A percentile compares a stretch with the other conserved stretches of the same genome.
phyloP scores from a whole-genome alignment of 2,329 filamentous ascomycete species.

The Pseudogymnoascus sp. region DNA sequence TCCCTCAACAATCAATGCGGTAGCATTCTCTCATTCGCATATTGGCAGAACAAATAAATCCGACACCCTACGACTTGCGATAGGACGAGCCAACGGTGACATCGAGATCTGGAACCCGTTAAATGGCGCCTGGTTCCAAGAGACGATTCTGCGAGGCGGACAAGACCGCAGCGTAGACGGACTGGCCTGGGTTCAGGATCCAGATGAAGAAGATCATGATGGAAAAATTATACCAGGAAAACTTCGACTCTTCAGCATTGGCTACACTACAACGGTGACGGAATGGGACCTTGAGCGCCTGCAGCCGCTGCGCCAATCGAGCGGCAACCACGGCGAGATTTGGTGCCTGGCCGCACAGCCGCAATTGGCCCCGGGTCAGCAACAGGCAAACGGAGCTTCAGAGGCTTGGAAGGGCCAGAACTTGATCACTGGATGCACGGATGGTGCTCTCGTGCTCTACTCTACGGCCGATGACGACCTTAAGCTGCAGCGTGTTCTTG shows the following conservation, averaged over 20 bases:
- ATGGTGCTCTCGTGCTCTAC: slow-evolving; percentile 81
- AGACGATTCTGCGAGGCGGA: slow-evolving; percentile 75
- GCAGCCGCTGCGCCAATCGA: slow-evolving; percentile 69
- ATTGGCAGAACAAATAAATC: slow-evolving; percentile 43
- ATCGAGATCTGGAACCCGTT: slow-evolving; percentile 97
- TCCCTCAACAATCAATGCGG: slow-evolving; percentile 83
- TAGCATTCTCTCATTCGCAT: slow-evolving; percentile 80
- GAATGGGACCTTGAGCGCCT: slow-evolving; percentile 89
- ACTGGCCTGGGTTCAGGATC: slow-evolving; percentile 83
- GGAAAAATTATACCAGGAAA: slow-evolving; percentile 59
- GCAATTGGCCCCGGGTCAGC: slow-evolving; percentile 19
- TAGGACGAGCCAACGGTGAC: slow-evolving; percentile 89
- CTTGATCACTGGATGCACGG: slow-evolving; percentile 81
- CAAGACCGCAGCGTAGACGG: slow-evolving; percentile 83
- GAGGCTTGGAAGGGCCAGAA: slow-evolving; percentile 40
- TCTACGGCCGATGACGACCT: slow-evolving; percentile 80
- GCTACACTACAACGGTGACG: slow-evolving; percentile 83
- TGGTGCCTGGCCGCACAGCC: slow-evolving; percentile 95
- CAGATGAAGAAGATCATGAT: slow-evolving; percentile 59
- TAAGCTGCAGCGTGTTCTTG: slow-evolving; percentile 67
- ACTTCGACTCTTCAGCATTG: slow-evolving; percentile 89
- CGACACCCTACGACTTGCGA: slow-evolving; percentile 66
- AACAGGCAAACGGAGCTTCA: slow-evolving; percentile 26
- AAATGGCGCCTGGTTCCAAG: slow-evolving; percentile 72
- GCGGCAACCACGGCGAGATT: slow-evolving; percentile 89